phyloP scores from a whole-genome alignment of 805 yeast species.

The Isabelozyma heimii region DNA sequence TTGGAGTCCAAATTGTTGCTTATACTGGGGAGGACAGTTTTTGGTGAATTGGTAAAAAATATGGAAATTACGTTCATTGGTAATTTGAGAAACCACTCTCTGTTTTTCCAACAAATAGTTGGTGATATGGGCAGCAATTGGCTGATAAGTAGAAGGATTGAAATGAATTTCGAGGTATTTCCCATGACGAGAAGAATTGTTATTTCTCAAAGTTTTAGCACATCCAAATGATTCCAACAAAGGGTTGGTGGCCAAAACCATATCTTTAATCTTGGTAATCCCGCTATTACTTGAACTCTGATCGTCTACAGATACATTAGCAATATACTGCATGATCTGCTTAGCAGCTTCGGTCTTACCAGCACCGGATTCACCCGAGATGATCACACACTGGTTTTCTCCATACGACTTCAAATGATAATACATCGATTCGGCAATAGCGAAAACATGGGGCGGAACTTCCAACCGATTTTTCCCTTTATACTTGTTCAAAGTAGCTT shows the following conservation, averaged over 20 bases:
- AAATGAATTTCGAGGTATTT: constrained; percentile 90
- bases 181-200: constrained; percentile 90
- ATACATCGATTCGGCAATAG: constrained; percentile 96
- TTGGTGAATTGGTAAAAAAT: constrained; percentile 95
- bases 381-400: constrained; percentile 95
- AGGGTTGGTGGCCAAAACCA: constrained; percentile 97
- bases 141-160: constrained; percentile 70
- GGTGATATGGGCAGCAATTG: constrained; percentile 93
- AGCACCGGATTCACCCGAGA: constrained; percentile 97
- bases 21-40: constrained; percentile 80
- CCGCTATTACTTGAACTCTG: constrained; percentile 51
- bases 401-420: constrained; percentile 91
- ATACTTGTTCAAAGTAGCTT: constrained; percentile 68
- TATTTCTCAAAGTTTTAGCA: constrained; percentile 86
- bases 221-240: constrained; percentile 88
- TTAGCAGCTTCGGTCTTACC: constrained; percentile 98
- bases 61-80: constrained; percentile 93
- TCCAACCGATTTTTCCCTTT: constrained; percentile 92
- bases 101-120: constrained; percentile 92
- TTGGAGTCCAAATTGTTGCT: constrained; percentile 85
- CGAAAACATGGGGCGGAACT: constrained; percentile 97
- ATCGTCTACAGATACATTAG: constrained; percentile 72
- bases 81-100: constrained; percentile 93
- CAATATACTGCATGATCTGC: constrained; percentile 95
- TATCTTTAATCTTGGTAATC: constrained; percentile 87